Base-by-base conservation (phyloP, 1,284 basidiomycete genomes). In the Leccinum subrobustum region DNA sequence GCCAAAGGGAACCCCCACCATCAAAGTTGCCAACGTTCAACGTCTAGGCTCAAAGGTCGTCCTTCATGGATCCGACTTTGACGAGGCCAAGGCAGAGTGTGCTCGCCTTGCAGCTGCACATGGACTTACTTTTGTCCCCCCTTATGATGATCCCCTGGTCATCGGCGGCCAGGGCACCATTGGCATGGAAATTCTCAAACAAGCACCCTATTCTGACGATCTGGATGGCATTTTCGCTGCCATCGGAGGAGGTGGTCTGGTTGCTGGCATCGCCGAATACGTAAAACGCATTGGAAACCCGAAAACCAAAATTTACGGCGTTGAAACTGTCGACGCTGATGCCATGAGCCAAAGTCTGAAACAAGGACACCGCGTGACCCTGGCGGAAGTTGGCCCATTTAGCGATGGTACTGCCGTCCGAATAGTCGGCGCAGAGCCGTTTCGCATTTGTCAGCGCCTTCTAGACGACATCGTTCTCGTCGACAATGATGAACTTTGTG, bases 391-490 rank as follows among this genome's bases (percentile, higher is more conserved):
- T 1, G 97, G 97, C 5, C 91, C 96, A 2, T 99, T 99, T 74
- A 92, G 91, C 61, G 97, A 99, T 73, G 97, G 97, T n/a, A 99
- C 97, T 1, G 97, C 97, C 1, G 97, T 99, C n/a, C 90, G 93
- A 72, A 85, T 96, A 53, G 95, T 99, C 1, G 97, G 97, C 9
- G 92, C 91, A 74, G 97, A 99, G 73, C 90, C 93, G 2, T 98
- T 98, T 79, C 84, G 97, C 63, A 85, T 99, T 63, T 98, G 96
- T 77, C 81, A 91, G 71, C 81, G 91, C 56, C 79, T 93, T 20
- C 76, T 98, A n/a, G 95, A 98, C 69, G 90, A 86, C 8, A 79
- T 99, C 35, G 87, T 96, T 48, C 84, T 91, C 66, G 93, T 92
- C 20, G 87, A 91, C 73, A 99, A 97, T 65, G 97, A 99, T 71